These are phyloP conservation scores for Dendrostoma leiphaemia DNA, from an alignment of 2,329 filamentous ascomycete genomes.

Conservation along the genomic window DNA sequence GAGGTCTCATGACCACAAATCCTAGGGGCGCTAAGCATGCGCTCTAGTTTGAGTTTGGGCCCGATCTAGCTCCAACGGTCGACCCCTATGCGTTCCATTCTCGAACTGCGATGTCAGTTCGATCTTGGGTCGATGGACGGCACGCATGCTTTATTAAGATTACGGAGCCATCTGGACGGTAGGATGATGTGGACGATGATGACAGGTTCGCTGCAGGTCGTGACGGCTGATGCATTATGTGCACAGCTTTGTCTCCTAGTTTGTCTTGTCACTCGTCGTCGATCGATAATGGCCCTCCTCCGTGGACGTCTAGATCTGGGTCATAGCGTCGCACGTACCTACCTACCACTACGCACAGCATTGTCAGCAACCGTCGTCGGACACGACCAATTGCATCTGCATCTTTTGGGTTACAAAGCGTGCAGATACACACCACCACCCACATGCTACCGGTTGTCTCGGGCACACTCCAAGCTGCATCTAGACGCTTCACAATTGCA, in stretches of 20 bases:
- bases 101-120: background rate
- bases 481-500: conserved; percentile 11
- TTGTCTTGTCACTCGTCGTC: background rate
- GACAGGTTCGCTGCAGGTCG: background rate
- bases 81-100: background rate
- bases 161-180: background rate
- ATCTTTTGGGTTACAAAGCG: background rate
- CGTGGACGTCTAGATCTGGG: background rate
- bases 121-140: background rate
- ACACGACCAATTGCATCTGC: background rate
- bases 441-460: conserved; percentile 5
- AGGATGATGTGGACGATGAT: background rate
- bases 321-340: background rate
- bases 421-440: background rate
- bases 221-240: background rate
- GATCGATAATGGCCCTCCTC: no score
- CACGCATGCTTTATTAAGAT: background rate
- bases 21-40: conserved; percentile 14
- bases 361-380: background rate
- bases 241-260: background rate
- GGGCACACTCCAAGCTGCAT: background rate
- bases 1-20: conserved; percentile 16
- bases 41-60: conserved; percentile 17
- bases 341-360: background rate
- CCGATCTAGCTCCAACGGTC: conserved; percentile 18